phyloP scores from a whole-genome alignment of 352 stramenopile species.

The Pythium volutum region DNA sequence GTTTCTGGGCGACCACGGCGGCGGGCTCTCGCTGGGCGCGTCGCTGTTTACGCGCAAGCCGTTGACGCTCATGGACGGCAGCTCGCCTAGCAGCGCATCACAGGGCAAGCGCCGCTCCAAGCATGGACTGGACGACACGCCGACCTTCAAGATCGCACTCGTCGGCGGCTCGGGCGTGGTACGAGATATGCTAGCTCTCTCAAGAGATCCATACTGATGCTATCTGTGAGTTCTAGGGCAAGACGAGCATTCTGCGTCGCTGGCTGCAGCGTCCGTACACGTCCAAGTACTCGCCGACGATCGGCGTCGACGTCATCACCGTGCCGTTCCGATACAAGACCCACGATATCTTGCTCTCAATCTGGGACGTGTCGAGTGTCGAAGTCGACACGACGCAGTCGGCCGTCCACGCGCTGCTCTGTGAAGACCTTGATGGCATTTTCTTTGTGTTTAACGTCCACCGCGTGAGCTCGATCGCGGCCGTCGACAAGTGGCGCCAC shows the following conservation, averaged over 20 bases:
- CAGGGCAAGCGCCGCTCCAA: constrained; percentile 27
- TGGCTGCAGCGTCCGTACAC: constrained; percentile 76
- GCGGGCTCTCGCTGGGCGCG: constrained; percentile 17
- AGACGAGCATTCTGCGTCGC: constrained; percentile 75
- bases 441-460: constrained; percentile 90
- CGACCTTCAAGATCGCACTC: constrained; percentile 80
- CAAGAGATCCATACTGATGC: background rate
- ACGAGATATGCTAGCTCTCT: no score
- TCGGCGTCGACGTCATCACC: constrained; percentile 73
- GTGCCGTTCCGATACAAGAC: constrained; percentile 41
- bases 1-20: constrained; percentile 51
- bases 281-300: constrained; percentile 65
- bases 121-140: constrained; percentile 40
- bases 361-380: constrained; percentile 79
- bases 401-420: constrained; percentile 69
- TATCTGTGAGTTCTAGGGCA: constrained; percentile 36
- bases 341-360: constrained; percentile 51
- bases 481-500: constrained; percentile 82
- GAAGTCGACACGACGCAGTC: constrained; percentile 61
- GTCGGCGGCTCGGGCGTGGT: constrained; percentile 77
- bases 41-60: constrained; percentile 43
- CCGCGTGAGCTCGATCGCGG: constrained; percentile 81
- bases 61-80: constrained; percentile 15
- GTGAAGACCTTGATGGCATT: constrained; percentile 75
- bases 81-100: constrained; percentile 9